Evolutionary conservation across 495 filamentous ascomycete genomes (phyloP).

Genomic region (Podospora bellae-mahoneyi): DNA sequence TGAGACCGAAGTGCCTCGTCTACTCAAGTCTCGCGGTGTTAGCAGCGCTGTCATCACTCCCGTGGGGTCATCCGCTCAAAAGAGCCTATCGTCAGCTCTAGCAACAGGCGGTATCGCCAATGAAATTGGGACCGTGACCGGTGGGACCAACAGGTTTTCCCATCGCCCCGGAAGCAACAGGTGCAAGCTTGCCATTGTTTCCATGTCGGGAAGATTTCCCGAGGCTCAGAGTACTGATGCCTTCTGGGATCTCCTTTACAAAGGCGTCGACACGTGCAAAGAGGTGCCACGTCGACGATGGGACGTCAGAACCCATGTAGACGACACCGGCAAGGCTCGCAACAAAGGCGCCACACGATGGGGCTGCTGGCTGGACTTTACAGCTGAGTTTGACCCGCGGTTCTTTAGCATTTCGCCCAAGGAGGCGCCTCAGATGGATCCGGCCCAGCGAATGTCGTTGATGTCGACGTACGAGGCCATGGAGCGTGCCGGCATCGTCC

Average conservation of each 20-base stretch:
- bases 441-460: slow-evolving; percentile 75
- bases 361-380: slow-evolving; percentile 78
- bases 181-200: slow-evolving; percentile 62
- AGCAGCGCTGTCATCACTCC: background rate
- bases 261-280: slow-evolving; percentile 54
- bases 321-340: slow-evolving; percentile 63
- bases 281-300: slow-evolving; percentile 65
- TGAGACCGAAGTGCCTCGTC: background rate
- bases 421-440: slow-evolving; percentile 80
- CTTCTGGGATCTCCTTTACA: slow-evolving; percentile 64
- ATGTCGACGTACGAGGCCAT: slow-evolving; percentile 82
- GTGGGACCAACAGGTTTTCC: slow-evolving; percentile 9
- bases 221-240: slow-evolving; percentile 56
- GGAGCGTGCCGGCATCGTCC: slow-evolving; percentile 79
- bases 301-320: slow-evolving; percentile 66
- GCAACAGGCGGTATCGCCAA: slow-evolving; percentile 22
- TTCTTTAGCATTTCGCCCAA: slow-evolving; percentile 93
- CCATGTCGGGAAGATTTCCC: slow-evolving; percentile 67
- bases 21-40: background rate
- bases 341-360: slow-evolving; percentile 75
- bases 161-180: slow-evolving; percentile 11
- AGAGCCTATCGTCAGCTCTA: slow-evolving; percentile 21
- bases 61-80: slow-evolving; percentile 1
- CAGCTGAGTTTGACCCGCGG: slow-evolving; percentile 72
- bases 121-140: slow-evolving; percentile 29